Base-by-base conservation (phyloP, 176 grass and related monocot genomes). In the Tuctoria greenei region DNA sequence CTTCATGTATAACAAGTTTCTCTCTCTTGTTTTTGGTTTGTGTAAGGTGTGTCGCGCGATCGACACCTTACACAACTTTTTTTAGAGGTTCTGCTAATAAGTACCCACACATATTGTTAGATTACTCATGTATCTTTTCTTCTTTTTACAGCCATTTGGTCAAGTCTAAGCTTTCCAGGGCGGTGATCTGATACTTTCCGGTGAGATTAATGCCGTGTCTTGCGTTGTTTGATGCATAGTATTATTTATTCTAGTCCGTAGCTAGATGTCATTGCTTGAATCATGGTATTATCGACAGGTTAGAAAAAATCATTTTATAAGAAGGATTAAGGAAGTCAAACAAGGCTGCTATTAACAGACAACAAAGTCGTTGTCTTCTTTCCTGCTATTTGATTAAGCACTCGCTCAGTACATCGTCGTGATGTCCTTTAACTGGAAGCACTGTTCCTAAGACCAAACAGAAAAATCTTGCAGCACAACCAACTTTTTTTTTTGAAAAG, bases 111-210 rank as follows among this genome's bases (percentile, higher is more conserved):
- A 45, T 45, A 13, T 14, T 45, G 43, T 13, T 45, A 13, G 43
- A 45, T 52, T 46, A 36, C 70, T 17, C 36, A 73, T 40, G 13
- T 56, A 24, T 56, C 47, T 51, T 51, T 20, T 27, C 1, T 10
- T 27, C 4, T 6, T 26, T 2, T 72, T 61, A 40, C 71, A 90
- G 88, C 89, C 77, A 6, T 85, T 87, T 16, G 85, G 89, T 0
- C 84, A 91, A 25, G 81, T 91, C 27, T 85, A 81, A 42, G 81
- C 81, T 13, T 78, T 87, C 37, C 25, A 87, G 38, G 89, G 87
- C 15, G 81, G 89, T 8, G 84, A 87, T 69, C 72, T 69, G 5
- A 67, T 60, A 25, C 84, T 69, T 35, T 67, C 66, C 42, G 76
- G 83, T 85, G 44, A 85, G 72, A 26, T 85, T 35, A 38, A 44